phyloP scores from a whole-genome alignment of 176 grass and related monocot species.

The Tillandsia leiboldiana region DNA sequence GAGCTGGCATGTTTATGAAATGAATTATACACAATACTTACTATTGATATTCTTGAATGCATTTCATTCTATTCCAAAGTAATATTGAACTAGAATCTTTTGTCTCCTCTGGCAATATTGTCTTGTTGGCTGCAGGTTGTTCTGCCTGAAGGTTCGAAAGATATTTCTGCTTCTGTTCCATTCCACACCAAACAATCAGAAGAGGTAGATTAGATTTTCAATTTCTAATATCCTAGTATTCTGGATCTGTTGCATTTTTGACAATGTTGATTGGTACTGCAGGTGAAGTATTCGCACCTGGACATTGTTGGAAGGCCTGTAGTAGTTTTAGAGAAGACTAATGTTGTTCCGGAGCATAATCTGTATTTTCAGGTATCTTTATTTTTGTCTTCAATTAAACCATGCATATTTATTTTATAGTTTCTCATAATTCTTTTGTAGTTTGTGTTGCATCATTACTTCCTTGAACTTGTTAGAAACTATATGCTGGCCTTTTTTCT shows the following conservation, averaged over 20 bases:
- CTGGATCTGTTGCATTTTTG: slow-evolving; percentile 20
- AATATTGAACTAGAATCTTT: neutral
- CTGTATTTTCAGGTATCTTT: slow-evolving; percentile 77
- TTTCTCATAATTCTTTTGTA: neutral
- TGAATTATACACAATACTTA: neutral
- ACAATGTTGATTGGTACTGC: slow-evolving; percentile 23
- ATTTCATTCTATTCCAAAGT: neutral
- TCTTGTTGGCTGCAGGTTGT: slow-evolving; percentile 40
- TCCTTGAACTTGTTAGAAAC: neutral
- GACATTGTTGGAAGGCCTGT: slow-evolving; percentile 89
- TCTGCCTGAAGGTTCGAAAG: slow-evolving; percentile 94
- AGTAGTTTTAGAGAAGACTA: slow-evolving; percentile 65
- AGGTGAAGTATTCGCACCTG: slow-evolving; percentile 97
- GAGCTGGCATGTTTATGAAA: too few relatives aligned
- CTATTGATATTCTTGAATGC: neutral
- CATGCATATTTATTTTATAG: neutral
- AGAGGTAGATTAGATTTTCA: slow-evolving; percentile 40
- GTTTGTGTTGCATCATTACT: neutral
- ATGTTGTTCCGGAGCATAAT: slow-evolving; percentile 96
- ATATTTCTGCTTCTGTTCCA: slow-evolving; percentile 58
- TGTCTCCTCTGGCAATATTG: neutral
- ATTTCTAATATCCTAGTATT: neutral
- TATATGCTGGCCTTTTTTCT: neutral
- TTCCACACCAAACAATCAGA: slow-evolving; percentile 66
- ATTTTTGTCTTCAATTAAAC: neutral